Conservation (phyloP, 2,329 filamentous ascomycete genomes). For the Phialocephala sp. region DNA sequence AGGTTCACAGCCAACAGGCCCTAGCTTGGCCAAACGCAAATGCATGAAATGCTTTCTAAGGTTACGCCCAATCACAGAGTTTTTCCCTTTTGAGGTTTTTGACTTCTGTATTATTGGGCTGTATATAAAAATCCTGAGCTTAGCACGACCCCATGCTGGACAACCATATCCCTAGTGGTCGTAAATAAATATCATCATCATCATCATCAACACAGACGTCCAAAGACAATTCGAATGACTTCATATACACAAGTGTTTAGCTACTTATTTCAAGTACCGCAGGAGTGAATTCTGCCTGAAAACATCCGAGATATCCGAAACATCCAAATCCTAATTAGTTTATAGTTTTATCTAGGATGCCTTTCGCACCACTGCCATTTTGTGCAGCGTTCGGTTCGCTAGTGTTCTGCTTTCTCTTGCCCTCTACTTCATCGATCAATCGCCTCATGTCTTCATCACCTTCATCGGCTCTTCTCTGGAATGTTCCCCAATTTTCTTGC, state of each 20-base stretch:
- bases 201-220: constrained; percentile 6
- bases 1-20: too few relatives aligned
- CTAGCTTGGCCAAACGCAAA: too few relatives aligned
- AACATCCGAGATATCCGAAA: background rate
- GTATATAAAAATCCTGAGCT: too few relatives aligned
- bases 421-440: constrained; percentile 20
- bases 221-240: background rate
- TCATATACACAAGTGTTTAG: background rate
- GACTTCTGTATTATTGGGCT: too few relatives aligned
- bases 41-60: too few relatives aligned
- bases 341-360: background rate
- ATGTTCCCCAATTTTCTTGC: constrained; percentile 17
- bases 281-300: background rate
- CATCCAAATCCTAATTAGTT: background rate
- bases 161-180: too few relatives aligned
- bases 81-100: too few relatives aligned
- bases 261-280: too few relatives aligned
- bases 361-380: background rate
- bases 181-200: too few relatives aligned
- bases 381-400: too few relatives aligned
- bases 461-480: constrained; percentile 21
- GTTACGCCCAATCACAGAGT: too few relatives aligned
- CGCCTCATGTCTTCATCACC: constrained; percentile 28
- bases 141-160: too few relatives aligned
- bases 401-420: background rate